Conservation (phyloP, 2,329 filamentous ascomycete genomes). For the Fusarium oxysporum region DNA sequence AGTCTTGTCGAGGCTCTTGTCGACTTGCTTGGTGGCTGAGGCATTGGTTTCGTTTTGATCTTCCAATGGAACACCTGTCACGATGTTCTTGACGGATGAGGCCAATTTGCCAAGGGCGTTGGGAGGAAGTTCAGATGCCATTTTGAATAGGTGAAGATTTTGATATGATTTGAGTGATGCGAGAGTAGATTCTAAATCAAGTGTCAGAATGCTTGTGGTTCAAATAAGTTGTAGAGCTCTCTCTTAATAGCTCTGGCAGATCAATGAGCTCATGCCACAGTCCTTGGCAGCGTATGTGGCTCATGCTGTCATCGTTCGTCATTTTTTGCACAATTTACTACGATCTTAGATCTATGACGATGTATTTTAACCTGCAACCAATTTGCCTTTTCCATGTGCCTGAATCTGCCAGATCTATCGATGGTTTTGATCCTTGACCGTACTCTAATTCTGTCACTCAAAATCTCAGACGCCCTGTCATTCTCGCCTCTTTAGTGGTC, state of each 20-base stretch:
- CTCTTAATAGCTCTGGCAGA: not conserved
- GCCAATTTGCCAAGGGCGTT: not conserved
- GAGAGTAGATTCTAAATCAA: no score
- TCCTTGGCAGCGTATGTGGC: not conserved
- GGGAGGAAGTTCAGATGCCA: not conserved
- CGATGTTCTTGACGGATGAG: not conserved
- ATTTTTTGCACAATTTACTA: not conserved
- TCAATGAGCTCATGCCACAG: not conserved
- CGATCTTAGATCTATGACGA: not conserved
- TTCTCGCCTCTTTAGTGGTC: not conserved
- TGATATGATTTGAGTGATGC: no score
- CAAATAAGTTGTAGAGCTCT: not conserved
- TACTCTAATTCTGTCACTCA: not conserved
- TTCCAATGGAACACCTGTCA: not conserved
- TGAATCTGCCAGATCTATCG: not conserved
- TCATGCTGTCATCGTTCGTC: not conserved
- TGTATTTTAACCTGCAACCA: not conserved
- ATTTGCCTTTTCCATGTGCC: not conserved
- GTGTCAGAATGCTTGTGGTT: not conserved
- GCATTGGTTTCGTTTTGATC: not conserved
- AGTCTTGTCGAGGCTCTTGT: constrained; percentile 2
- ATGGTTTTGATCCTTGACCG: not conserved
- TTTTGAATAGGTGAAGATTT: not conserved
- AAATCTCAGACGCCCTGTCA: not conserved
- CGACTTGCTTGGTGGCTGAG: not conserved